These are phyloP conservation scores for Cyclocybe cylindracea DNA, from an alignment of 768 basidiomycete genomes.

Conservation along the genomic window DNA sequence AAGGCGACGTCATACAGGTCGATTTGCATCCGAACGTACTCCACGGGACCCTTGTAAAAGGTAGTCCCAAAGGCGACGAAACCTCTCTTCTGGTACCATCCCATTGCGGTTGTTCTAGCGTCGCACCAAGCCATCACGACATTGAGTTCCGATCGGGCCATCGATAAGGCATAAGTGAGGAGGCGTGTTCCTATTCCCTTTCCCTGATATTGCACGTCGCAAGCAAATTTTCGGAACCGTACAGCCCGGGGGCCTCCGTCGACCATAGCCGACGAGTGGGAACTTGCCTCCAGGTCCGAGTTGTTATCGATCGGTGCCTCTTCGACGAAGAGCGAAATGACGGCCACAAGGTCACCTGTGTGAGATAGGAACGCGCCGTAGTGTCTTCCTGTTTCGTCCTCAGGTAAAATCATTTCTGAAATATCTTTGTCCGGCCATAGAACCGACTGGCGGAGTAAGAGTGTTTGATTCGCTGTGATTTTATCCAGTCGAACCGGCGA, in stretches of 20 bases:
- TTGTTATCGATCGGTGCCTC: constrained; percentile 34
- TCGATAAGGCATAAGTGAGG: constrained; percentile 38
- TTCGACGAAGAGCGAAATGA: constrained; percentile 59
- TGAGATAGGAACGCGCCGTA: constrained; percentile 53
- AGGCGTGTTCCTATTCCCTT: constrained; percentile 54
- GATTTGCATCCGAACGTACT: constrained; percentile 59
- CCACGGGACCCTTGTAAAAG: constrained; percentile 55
- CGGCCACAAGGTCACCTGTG: constrained; percentile 41
- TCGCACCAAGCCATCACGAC: constrained; percentile 59
- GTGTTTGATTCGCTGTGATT: constrained; percentile 32
- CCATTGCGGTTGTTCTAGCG: constrained; percentile 42
- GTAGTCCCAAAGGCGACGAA: constrained; percentile 47
- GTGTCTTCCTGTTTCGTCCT: constrained; percentile 52
- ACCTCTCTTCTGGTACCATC: constrained; percentile 57
- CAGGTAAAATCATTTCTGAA: constrained; percentile 50
- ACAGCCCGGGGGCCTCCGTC: constrained; percentile 22
- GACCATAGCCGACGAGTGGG: constrained; percentile 1
- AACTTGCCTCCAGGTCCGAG: neutral
- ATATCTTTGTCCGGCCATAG: constrained; percentile 56
- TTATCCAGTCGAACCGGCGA: constrained; percentile 7
- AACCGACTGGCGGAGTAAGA: constrained; percentile 54
- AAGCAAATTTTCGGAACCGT: constrained; percentile 66
- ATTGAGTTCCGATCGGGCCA: constrained; percentile 40
- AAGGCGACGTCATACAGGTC: constrained; percentile 14
- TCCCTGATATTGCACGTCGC: constrained; percentile 49